phyloP scores from a whole-genome alignment of 2,329 filamentous ascomycete genomes.

The Achaetomium macrosporum region DNA sequence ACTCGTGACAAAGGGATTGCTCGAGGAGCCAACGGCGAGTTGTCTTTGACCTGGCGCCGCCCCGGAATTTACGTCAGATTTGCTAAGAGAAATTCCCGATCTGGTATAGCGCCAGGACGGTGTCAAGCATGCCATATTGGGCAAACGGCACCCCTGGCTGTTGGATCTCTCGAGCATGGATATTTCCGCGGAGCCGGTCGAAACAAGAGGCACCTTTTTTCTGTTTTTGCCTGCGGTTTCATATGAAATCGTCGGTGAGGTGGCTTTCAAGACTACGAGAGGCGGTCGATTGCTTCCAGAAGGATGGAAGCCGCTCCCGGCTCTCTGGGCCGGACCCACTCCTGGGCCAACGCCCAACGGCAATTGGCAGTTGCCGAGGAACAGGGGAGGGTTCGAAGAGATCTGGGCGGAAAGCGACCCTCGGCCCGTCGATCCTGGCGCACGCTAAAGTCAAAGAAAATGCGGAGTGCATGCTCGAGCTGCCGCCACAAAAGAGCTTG shows the following conservation, averaged over 20 bases:
- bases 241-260: background rate
- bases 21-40: conserved; percentile 8
- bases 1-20: conserved; percentile 12
- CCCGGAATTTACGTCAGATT: conserved; percentile 23
- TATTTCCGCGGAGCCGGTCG: conserved; percentile 13
- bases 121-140: background rate
- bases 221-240: background rate
- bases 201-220: background rate
- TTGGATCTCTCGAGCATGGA: background rate
- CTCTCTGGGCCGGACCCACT: background rate
- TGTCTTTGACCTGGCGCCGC: background rate
- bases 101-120: conserved; percentile 15
- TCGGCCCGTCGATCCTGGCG: background rate
- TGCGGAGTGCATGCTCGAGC: background rate
- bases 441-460: background rate
- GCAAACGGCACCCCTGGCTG: background rate
- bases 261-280: too few species aligned
- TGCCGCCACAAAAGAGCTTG: background rate
- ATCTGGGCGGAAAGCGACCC: background rate
- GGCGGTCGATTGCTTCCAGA: too few species aligned
- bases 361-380: background rate
- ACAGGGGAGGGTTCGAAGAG: background rate
- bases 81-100: conserved; percentile 25
- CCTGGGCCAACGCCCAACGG: background rate
- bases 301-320: background rate